Evolutionary conservation across 257 asterid species (phyloP).

Genomic region (Schizonepeta tenuifolia): DNA sequence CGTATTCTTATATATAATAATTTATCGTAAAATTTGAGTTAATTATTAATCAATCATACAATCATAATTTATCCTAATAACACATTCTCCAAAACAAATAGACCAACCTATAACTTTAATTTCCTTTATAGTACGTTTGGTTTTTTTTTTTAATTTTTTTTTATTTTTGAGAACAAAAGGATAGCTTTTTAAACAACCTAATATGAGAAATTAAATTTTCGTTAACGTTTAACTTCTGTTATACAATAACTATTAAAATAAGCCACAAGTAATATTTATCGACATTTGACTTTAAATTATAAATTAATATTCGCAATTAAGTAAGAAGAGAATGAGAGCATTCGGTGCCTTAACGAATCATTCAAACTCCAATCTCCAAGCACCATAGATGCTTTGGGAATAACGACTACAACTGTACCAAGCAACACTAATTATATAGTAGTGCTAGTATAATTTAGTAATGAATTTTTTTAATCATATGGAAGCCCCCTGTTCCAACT

Average conservation of each 20-base stretch:
- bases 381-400: conserved; percentile 34
- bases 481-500: too few relatives aligned
- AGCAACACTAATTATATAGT: conserved; percentile 1
- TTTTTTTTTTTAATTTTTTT: too few relatives aligned
- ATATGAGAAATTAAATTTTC: not conserved
- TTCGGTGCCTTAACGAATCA: conserved; percentile 51
- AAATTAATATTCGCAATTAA: not conserved
- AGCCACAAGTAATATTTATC: not conserved
- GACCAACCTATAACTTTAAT: too few relatives aligned
- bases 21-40: too few relatives aligned
- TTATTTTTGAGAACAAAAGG: too few relatives aligned
- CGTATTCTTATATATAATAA: too few relatives aligned
- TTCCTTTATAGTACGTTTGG: too few relatives aligned
- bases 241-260: not conserved
- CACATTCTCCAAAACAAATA: too few relatives aligned
- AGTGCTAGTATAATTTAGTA: not conserved
- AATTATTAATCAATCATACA: too few relatives aligned
- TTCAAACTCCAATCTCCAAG: conserved; percentile 47
- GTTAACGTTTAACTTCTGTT: not conserved
- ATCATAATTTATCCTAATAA: too few relatives aligned
- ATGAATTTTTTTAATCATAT: too few relatives aligned
- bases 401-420: conserved; percentile 24
- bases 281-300: conserved; percentile 27
- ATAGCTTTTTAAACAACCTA: not conserved
- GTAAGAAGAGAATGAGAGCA: conserved; percentile 11